These are phyloP conservation scores for Axilococcus clingmanii DNA, from an alignment of 139 green algal genomes.

Conservation along the genomic window DNA sequence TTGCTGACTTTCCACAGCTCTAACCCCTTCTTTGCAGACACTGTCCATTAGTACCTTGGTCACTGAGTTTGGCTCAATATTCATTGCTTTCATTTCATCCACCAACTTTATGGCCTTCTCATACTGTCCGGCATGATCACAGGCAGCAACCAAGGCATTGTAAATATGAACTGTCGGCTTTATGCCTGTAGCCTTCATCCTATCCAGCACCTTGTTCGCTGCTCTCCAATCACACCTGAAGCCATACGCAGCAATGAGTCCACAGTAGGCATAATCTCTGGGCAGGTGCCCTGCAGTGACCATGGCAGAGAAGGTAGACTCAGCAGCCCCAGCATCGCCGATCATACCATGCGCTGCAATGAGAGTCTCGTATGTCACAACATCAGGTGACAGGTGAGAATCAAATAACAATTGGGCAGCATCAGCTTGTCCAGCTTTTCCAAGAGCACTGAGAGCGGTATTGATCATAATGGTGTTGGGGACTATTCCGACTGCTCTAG, in stretches of 20 bases:
- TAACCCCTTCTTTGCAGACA: slow-evolving; percentile 53
- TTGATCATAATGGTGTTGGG: slow-evolving; percentile 75
- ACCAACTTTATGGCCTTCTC: slow-evolving; percentile 43
- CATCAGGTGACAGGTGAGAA: slow-evolving; percentile 36
- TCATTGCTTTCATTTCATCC: slow-evolving; percentile 18
- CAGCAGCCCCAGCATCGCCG: slow-evolving; percentile 37
- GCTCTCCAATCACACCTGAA: slow-evolving; percentile 46
- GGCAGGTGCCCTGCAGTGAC: slow-evolving; percentile 20
- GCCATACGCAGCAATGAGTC: slow-evolving; percentile 59
- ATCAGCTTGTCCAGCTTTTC: slow-evolving; percentile 51
- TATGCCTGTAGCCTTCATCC: slow-evolving; percentile 25
- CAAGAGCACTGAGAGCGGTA: slow-evolving; percentile 67
- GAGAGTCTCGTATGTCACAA: slow-evolving; percentile 65
- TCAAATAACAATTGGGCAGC: slow-evolving; percentile 57
- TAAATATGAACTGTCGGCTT: slow-evolving; percentile 60
- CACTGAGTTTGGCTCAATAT: slow-evolving; percentile 17
- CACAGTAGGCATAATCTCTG: slow-evolving; percentile 69
- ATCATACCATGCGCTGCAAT: slow-evolving; percentile 66
- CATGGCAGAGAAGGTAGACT: slow-evolving; percentile 37
- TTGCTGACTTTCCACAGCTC: slow-evolving; percentile 62
- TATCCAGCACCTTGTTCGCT: slow-evolving; percentile 37
- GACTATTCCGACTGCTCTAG: slow-evolving; percentile 29
- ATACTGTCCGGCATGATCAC: slow-evolving; percentile 52
- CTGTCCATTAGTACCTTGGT: slow-evolving; percentile 43
- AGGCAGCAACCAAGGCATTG: slow-evolving; percentile 77